A percentile compares a stretch with the other conserved stretches of the same genome.
Conservation (phyloP, 139 green algal species). For the Deuterostichococcus epilithicus region DNA sequence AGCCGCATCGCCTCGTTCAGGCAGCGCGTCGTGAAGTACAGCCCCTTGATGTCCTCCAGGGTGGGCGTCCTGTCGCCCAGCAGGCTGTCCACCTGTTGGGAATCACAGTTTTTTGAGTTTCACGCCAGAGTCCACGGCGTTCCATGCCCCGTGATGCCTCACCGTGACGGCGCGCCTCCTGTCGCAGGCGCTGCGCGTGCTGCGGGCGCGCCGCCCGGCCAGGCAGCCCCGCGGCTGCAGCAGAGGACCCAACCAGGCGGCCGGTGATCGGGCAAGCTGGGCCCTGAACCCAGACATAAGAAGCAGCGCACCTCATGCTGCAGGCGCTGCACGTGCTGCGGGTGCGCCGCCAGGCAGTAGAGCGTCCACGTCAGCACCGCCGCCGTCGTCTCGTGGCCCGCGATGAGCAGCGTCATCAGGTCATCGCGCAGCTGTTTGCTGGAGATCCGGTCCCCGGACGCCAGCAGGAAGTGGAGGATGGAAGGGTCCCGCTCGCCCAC, state of each 20-base stretch:
- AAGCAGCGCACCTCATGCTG: slow-evolving; percentile 51
- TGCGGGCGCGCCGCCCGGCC: no score
- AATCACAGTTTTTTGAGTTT: no score
- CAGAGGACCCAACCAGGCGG: not conserved
- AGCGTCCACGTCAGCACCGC: slow-evolving; percentile 95
- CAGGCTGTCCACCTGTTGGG: not conserved
- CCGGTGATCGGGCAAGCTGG: not conserved
- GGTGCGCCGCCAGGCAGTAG: slow-evolving; percentile 72
- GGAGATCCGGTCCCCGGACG: slow-evolving; percentile 74
- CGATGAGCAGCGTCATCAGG: slow-evolving; percentile 97
- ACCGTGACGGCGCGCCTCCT: no score
- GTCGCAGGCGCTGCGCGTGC: no score
- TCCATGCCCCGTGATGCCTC: no score
- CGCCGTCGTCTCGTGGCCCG: slow-evolving; percentile 94
- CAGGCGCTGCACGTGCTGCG: slow-evolving; percentile 51
- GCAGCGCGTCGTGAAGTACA: slow-evolving; percentile 71
- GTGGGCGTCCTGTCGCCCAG: slow-evolving; percentile 18
- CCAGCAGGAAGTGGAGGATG: slow-evolving; percentile 96
- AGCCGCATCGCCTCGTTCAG: slow-evolving; percentile 90
- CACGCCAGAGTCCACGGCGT: no score
- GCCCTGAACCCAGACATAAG: not conserved
- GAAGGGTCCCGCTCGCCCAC: slow-evolving; percentile 82
- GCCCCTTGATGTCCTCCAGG: slow-evolving; percentile 57
- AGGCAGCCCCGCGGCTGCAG: no score
- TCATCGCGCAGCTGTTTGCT: slow-evolving; percentile 96